Evolutionary conservation across 805 yeast genomes (phyloP), one percentile per base, ranked within the genome.

Genomic region (Yamadazyma olivae): DNA sequence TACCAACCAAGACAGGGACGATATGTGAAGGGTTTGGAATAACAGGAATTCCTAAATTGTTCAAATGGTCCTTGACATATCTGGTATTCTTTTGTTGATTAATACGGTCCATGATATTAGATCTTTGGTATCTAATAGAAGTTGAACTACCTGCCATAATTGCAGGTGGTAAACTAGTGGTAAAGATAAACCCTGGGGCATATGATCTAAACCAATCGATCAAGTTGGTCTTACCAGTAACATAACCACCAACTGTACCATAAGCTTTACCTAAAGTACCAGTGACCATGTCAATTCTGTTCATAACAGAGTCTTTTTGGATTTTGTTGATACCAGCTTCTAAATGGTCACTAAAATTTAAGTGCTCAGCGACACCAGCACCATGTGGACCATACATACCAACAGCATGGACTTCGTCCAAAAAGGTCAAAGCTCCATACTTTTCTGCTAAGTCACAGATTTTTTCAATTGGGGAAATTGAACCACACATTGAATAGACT

Each of bases 331-430:
- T 67, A 47, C 93, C 93, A 12, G 80, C 61, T 40, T 68, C 57
- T 54, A 86, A 77, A 57, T 91, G 95, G 37, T 81, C 79, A 31
- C 86, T 86, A 51, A 89, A 93, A 64, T 93, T 87, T 53, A 84
- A 71, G 60, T 93, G 99, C 64, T 93, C 99, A 32, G 98, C 96
- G 37, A 93, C 98, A 67, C 99, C 99, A 22, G 96, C 99, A 57
- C 99, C 99, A 53, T 86, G 96, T 41, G 99, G 98, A 53, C 99
- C 99, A 58, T 93, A 93, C 82, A 93, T 77, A 38, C 99, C 99
- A 31, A 93, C 98, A 23, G 99, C 98, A 56, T 93, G 99, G 25
- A 93, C 99, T 64, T 93, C 99, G 61, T 93, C 99, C 59, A 93
- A 71, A 64, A 93, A 93, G 20, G 99, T 93, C 51, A 93, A 65